These are phyloP conservation scores for Alternaria angustiovoidea DNA, from an alignment of 2,329 filamentous ascomycete species.

Conservation along the genomic window DNA sequence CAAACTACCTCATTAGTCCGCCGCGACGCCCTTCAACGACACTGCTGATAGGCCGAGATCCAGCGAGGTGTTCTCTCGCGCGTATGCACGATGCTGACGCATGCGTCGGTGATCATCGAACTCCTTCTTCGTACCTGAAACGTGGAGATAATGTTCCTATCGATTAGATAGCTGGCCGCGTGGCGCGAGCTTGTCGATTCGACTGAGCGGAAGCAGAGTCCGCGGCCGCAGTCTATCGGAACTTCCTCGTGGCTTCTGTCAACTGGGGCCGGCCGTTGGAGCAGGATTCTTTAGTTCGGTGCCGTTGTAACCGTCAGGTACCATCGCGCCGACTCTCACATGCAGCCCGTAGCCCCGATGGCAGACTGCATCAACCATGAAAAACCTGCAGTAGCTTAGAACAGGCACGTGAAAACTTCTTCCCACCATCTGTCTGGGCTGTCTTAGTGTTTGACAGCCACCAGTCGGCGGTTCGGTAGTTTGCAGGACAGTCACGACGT, in stretches of 20 bases:
- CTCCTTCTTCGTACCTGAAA: constrained; percentile 9
- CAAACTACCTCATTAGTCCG: neutral
- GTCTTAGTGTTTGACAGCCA: constrained; percentile 2
- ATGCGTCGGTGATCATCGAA: constrained; percentile 6
- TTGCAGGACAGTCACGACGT: neutral
- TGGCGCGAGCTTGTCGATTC: constrained; percentile 13
- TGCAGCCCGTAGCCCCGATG: constrained; percentile 4
- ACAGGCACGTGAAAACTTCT: constrained; percentile 9
- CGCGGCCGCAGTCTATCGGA: neutral
- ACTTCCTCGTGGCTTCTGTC: constrained; percentile 6
- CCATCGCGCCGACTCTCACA: constrained; percentile 1
- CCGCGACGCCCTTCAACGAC: neutral
- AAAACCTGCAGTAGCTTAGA: constrained; percentile 13
- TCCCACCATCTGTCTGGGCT: constrained; percentile 6
- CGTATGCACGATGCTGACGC: constrained; percentile 13
- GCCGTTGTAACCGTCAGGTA: constrained; percentile 8
- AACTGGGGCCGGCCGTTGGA: constrained; percentile 4
- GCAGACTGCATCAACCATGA: constrained; percentile 1
- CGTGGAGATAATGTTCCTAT: constrained; percentile 29
- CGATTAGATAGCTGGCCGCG: constrained; percentile 32
- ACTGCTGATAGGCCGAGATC: neutral
- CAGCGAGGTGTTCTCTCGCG: constrained; percentile 8
- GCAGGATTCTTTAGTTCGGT: constrained; percentile 1
- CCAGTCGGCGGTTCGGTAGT: constrained; percentile 6
- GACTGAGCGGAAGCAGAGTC: constrained; percentile 1